phyloP scores from a whole-genome alignment of 495 filamentous ascomycete species.

The Aspergillus bertholletiae region DNA sequence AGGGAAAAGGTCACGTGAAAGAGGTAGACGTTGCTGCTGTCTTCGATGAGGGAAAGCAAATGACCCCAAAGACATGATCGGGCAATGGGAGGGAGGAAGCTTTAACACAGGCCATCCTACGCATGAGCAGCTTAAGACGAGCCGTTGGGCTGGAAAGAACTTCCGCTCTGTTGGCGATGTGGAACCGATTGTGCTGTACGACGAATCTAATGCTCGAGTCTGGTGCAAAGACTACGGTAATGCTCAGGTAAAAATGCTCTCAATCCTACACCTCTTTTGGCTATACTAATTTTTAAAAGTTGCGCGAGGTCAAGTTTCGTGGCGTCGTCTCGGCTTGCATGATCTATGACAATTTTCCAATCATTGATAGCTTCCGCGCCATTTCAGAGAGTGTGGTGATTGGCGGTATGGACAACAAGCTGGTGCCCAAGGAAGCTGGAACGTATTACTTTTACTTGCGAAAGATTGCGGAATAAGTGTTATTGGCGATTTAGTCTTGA shows the following conservation, averaged over 20 bases:
- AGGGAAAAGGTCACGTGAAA: too few relatives aligned
- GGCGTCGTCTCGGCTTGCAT: slow-evolving; percentile 24
- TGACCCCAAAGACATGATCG: neutral
- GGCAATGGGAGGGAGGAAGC: neutral
- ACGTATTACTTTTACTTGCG: slow-evolving; percentile 69
- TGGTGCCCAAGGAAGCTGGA: slow-evolving; percentile 63
- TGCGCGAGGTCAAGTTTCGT: slow-evolving; percentile 25
- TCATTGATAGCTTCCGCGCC: slow-evolving; percentile 27
- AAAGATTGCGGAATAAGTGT: too few relatives aligned
- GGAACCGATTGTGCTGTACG: slow-evolving; percentile 5
- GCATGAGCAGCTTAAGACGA: neutral
- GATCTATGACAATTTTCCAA: slow-evolving; percentile 26
- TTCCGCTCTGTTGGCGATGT: slow-evolving; percentile 4
- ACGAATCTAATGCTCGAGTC: neutral
- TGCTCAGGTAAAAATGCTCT: neutral
- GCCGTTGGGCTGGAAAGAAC: slow-evolving; percentile 4
- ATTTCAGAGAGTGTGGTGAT: slow-evolving; percentile 22
- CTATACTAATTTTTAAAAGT: neutral
- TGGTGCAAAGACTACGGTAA: neutral
- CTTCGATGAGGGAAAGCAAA: too few relatives aligned
- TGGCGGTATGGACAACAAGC: slow-evolving; percentile 48
- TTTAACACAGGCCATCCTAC: neutral
- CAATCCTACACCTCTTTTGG: neutral
- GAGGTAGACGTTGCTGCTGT: too few relatives aligned
- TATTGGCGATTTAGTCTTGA: too few relatives aligned